Percentiles rank a stretch among this genome's conserved stretches.
Conservation (phyloP, 2,329 filamentous ascomycete genomes). For the Colletotrichum tanaceti region DNA sequence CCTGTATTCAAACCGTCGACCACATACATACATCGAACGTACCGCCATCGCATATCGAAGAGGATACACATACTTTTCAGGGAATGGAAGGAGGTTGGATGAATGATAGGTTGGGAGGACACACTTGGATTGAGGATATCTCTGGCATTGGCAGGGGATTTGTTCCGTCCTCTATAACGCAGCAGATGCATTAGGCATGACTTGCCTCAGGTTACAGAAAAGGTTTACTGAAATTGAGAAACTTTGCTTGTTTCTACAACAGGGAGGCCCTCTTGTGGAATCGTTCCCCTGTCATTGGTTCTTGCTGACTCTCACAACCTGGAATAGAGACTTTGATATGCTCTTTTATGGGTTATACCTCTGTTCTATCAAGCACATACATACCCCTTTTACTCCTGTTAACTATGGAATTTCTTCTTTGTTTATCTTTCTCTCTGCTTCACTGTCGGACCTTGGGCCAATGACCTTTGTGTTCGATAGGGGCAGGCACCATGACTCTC, state of each 20-base stretch:
- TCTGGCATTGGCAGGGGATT: neutral
- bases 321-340: too few relatives aligned
- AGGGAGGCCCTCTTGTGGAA: too few relatives aligned
- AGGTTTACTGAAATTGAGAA: slow-evolving; percentile 1
- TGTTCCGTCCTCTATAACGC: neutral
- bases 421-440: too few relatives aligned
- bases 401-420: too few relatives aligned
- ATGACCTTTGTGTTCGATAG: too few relatives aligned
- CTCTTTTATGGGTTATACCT: too few relatives aligned
- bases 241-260: neutral
- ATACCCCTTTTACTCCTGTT: too few relatives aligned
- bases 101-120: neutral
- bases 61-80: neutral
- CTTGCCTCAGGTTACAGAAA: neutral
- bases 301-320: too few relatives aligned
- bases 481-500: too few relatives aligned
- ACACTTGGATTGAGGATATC: neutral
- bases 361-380: too few relatives aligned
- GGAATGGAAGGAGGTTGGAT: slow-evolving; percentile 3
- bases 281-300: too few relatives aligned
- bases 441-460: too few relatives aligned
- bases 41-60: neutral
- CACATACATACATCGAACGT: neutral
- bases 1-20: neutral
- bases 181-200: neutral